Evolutionary conservation across 768 basidiomycete genomes (phyloP), one percentile per base, ranked within the genome.

Genomic region (Cystoderma amianthinum): DNA sequence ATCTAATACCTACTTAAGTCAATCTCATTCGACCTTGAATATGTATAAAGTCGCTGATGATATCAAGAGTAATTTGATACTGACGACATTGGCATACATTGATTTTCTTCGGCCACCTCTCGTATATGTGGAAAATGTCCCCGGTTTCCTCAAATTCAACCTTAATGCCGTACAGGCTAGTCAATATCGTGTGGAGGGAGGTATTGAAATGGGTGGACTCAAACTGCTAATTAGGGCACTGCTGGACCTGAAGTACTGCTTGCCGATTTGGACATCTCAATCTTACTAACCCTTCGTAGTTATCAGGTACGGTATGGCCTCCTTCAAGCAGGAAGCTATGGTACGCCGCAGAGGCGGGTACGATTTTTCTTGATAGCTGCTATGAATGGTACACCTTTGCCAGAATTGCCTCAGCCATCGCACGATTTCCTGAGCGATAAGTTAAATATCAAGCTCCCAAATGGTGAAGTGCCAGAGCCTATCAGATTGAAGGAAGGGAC

Each of bases 11-110:
- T 36, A 6, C 6, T n/a, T 9, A 36, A 88, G 85, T 53, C 86
- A 88, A 57, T 72, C 80, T 2, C 86, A 89, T 51, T 89, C 86
- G 0, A 54, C 57, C 1, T 55, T 88, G 15, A 90, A 90, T 53
- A 85, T 79, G 76, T 86, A 63, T 51, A 75, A 75, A 41, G 76
- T 67, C 43, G 80, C 78, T 4, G 69, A 78, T 45, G 85, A 90
- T 49, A 54, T 58, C 13, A 86, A 85, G 57, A 82, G 74, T 47
- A 82, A 79, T 48, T 58, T 87, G 1, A 77, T 88, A 21, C 63
- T 88, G 13, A 86, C 75, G 2, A 69, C 72, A 0, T 47, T 78
- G 3, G 75, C 76, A 1, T 76, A 59, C 42, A 54, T 80, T 5
- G 77, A 81, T 36, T 58, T 62, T 22, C 56, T 71, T 32, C 55